phyloP scores from a whole-genome alignment of 2,329 filamentous ascomycete species.

The Penicillium sp. region DNA sequence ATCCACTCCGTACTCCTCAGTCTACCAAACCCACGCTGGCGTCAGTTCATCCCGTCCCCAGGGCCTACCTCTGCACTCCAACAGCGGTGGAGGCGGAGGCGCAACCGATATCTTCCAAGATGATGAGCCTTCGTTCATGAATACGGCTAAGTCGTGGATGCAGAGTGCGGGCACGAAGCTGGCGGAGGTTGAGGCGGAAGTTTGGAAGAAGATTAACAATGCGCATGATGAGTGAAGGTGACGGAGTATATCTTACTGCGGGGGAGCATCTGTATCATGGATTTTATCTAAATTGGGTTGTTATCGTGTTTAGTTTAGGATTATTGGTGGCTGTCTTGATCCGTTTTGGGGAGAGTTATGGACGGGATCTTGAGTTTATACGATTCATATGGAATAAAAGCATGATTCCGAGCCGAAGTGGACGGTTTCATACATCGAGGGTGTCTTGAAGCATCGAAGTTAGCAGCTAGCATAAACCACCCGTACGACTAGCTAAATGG shows the following conservation, averaged over 20 bases:
- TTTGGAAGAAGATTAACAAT: constrained; percentile 49
- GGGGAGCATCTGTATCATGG: neutral
- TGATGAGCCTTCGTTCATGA: constrained; percentile 37
- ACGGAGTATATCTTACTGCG: neutral
- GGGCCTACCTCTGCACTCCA: constrained; percentile 17
- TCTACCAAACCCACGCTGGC: constrained; percentile 24
- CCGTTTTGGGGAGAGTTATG: neutral
- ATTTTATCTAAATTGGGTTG: neutral
- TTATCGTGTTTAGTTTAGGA: neutral
- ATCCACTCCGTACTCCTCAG: constrained; percentile 25
- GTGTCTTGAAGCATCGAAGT: too few species aligned
- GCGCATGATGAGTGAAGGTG: constrained; percentile 28
- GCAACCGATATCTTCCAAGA: constrained; percentile 18
- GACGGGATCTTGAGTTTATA: neutral
- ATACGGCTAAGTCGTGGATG: constrained; percentile 45
- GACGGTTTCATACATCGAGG: too few species aligned
- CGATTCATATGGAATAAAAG: neutral
- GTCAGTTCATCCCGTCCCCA: constrained; percentile 4
- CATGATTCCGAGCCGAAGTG: too few species aligned
- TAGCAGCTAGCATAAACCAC: too few species aligned
- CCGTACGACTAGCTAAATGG: too few species aligned
- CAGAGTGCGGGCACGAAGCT: constrained; percentile 41
- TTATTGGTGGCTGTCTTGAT: neutral
- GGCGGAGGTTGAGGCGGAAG: constrained; percentile 46
- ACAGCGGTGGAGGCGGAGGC: constrained; percentile 12